These are phyloP conservation scores for Naganishia onofrii DNA, from an alignment of 768 basidiomycete species.

Conservation along the genomic window DNA sequence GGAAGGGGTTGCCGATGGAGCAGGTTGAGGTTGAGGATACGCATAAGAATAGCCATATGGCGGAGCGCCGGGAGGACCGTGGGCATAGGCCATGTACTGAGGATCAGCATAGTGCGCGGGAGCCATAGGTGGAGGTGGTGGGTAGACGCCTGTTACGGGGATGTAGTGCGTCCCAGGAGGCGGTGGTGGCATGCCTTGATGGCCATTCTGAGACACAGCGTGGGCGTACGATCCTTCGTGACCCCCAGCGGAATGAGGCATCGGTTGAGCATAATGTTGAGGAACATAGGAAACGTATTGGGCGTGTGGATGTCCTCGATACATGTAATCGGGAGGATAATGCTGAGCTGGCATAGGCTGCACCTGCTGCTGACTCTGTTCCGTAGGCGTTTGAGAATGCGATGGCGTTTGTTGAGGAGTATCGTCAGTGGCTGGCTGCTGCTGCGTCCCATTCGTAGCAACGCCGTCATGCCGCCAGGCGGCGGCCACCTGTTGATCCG, in stretches of 20 bases:
- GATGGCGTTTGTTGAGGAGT: constrained; percentile 24
- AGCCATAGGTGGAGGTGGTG: constrained; percentile 12
- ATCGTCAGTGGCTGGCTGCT: neutral
- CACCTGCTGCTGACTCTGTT: constrained; percentile 13
- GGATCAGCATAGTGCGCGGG: constrained; percentile 8
- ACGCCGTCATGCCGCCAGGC: too few relatives aligned
- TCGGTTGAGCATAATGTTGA: constrained; percentile 8
- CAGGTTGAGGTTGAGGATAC: constrained; percentile 7
- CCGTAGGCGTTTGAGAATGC: constrained; percentile 12
- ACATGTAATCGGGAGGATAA: constrained; percentile 14
- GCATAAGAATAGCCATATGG: constrained; percentile 13
- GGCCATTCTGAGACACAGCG: constrained; percentile 2
- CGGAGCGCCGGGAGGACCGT: constrained; percentile 3
- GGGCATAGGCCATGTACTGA: constrained; percentile 7
- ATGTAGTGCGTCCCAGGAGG: constrained; percentile 20
- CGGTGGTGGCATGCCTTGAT: constrained; percentile 16
- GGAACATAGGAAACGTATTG: constrained; percentile 22
- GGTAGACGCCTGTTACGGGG: constrained; percentile 15
- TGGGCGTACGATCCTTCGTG: constrained; percentile 20
- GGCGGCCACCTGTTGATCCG: too few relatives aligned
- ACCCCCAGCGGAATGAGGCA: neutral
- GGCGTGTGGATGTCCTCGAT: constrained; percentile 6
- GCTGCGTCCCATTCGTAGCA: neutral
- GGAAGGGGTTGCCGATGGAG: neutral
- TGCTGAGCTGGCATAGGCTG: neutral